These are phyloP conservation scores for Kandelia obovata DNA, from an alignment of 345 rosid species.

Conservation along the genomic window DNA sequence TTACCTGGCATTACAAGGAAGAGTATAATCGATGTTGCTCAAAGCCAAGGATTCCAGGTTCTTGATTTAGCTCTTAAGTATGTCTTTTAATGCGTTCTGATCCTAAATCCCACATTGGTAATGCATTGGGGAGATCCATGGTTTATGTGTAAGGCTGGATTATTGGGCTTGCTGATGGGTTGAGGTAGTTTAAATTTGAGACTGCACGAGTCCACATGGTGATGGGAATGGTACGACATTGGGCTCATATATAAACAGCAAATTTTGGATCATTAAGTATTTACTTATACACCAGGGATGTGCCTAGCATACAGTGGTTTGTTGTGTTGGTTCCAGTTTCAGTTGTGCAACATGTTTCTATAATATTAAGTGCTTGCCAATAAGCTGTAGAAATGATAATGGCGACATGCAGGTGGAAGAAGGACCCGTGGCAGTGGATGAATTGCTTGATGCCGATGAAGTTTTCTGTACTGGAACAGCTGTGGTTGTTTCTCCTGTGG, in stretches of 20 bases:
- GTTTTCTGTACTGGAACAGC: slow-evolving; percentile 48
- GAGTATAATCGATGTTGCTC: slow-evolving; percentile 44
- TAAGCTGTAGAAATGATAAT: not conserved
- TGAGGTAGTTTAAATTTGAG: too few species aligned
- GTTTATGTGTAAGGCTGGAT: too few species aligned
- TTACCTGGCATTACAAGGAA: slow-evolving; percentile 51
- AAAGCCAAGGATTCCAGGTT: slow-evolving; percentile 15
- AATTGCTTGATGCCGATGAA: slow-evolving; percentile 31
- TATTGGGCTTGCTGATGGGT: too few species aligned
- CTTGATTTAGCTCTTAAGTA: not conserved
- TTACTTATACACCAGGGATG: too few species aligned
- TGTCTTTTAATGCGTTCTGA: not conserved
- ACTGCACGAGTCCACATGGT: too few species aligned
- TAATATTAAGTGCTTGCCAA: not conserved
- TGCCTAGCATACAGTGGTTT: not conserved
- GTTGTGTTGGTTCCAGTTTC: not conserved
- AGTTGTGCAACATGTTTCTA: not conserved
- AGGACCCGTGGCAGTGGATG: slow-evolving; percentile 17
- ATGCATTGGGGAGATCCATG: not conserved
- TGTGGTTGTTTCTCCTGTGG: slow-evolving; percentile 28
- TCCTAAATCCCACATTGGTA: not conserved
- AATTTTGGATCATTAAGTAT: too few species aligned
- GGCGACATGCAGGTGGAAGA: slow-evolving; percentile 23
- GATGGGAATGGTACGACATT: too few species aligned
- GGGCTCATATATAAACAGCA: too few species aligned